Conservation (phyloP, 2,329 filamentous ascomycete species). For the Waltergamsia citrina region DNA sequence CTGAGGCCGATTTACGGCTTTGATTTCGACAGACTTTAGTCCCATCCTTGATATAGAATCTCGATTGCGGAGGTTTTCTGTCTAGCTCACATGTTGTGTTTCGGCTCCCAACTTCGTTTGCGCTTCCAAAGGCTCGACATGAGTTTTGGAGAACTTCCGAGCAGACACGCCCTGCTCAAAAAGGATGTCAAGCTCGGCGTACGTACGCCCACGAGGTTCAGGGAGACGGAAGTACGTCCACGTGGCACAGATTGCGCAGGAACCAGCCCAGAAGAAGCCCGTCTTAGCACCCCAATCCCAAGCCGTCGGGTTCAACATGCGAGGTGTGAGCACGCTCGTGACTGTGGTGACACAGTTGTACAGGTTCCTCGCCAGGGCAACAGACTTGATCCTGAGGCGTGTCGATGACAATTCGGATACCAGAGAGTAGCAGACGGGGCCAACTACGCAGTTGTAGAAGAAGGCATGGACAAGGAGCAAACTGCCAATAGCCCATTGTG, state of each 20-base stretch:
- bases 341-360: conserved; percentile 39
- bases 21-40: conserved; percentile 1
- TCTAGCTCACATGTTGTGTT: too few relatives aligned
- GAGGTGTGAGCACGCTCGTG: conserved; percentile 37
- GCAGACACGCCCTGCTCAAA: conserved; percentile 28
- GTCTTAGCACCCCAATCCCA: conserved; percentile 38
- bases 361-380: conserved; percentile 35
- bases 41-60: too few relatives aligned
- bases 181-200: conserved; percentile 32
- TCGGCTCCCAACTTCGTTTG: background rate
- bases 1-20: background rate
- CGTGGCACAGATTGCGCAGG: conserved; percentile 33
- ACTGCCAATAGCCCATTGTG: conserved; percentile 32
- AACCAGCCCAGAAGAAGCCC: conserved; percentile 36
- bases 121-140: conserved; percentile 3
- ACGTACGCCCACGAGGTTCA: conserved; percentile 40
- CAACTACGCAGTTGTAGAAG: conserved; percentile 44
- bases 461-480: conserved; percentile 43
- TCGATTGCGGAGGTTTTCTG: background rate
- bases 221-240: conserved; percentile 43
- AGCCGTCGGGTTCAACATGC: conserved; percentile 33
- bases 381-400: conserved; percentile 43
- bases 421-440: conserved; percentile 42
- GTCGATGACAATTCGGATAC: conserved; percentile 43
- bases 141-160: conserved; percentile 26